A percentile compares a stretch with the other conserved stretches of the same genome.
phyloP scores from a whole-genome alignment of 495 filamentous ascomycete species.

The Tirmania nivea region DNA sequence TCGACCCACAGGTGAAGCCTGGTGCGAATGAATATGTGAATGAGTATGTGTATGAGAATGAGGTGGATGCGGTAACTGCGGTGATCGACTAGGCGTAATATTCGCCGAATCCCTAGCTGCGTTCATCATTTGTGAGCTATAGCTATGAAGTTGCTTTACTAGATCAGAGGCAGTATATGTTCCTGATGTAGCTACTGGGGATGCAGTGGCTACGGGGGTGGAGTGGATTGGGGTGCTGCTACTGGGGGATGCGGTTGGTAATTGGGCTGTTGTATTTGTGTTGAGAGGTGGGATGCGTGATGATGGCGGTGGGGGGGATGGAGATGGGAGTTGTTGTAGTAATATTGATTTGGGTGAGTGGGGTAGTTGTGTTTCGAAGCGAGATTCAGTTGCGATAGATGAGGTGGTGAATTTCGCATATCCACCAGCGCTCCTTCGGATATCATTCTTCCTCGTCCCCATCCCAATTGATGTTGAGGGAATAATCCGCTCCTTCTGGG shows the following conservation, averaged over 20 bases:
- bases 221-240: neutral
- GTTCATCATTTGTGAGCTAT: neutral
- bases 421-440: no score
- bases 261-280: no score
- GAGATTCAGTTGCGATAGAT: no score
- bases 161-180: constrained; percentile 8
- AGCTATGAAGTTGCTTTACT: constrained; percentile 6
- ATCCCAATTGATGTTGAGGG: no score
- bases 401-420: no score
- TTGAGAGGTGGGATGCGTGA: no score
- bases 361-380: no score
- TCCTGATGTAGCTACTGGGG: neutral
- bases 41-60: neutral
- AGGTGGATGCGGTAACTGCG: neutral
- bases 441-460: no score
- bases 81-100: neutral
- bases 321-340: no score
- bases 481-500: no score
- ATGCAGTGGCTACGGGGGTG: constrained; percentile 1
- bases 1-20: neutral
- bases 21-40: neutral
- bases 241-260: neutral
- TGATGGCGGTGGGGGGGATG: no score
- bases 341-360: no score
- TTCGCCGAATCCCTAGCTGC: neutral